These are phyloP conservation scores for Dissoconium aciculare DNA, from an alignment of 2,329 filamentous ascomycete species.

Conservation along the genomic window DNA sequence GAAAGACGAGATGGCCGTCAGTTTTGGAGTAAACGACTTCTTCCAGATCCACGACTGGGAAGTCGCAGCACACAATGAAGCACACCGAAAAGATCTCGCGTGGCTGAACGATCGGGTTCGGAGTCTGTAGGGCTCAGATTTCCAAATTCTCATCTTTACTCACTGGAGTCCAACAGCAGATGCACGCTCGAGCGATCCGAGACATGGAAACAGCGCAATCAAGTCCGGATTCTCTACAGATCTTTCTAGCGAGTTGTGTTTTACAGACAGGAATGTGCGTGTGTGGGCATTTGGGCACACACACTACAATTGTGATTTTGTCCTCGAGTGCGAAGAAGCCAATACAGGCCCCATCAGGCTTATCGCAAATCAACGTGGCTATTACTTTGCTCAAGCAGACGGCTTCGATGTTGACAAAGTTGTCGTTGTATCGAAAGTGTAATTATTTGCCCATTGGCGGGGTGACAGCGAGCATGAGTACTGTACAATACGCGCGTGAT, in stretches of 20 bases:
- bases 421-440: constrained; percentile 3
- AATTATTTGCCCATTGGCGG: too few species aligned
- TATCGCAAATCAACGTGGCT: constrained; percentile 8
- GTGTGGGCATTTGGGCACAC: constrained; percentile 10
- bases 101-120: constrained; percentile 31
- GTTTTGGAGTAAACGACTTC: constrained; percentile 9
- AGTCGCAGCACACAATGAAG: constrained; percentile 25
- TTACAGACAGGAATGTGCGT: constrained; percentile 3
- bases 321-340: constrained; percentile 1
- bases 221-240: constrained; percentile 7
- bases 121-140: constrained; percentile 8
- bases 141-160: constrained; percentile 27
- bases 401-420: constrained; percentile 5
- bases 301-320: constrained; percentile 9
- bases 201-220: constrained; percentile 15
- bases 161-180: constrained; percentile 31
- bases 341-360: too few species aligned
- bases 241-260: constrained; percentile 5
- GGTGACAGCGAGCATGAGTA: too few species aligned
- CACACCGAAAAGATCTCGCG: constrained; percentile 27
- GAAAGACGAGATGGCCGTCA: constrained; percentile 4
- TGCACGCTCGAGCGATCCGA: constrained; percentile 22
- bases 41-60: constrained; percentile 23
- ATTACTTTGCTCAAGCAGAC: constrained; percentile 6
- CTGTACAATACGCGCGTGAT: too few species aligned